Conservation (phyloP, 768 basidiomycete genomes). For the Leucogyrophana mollusca region DNA sequence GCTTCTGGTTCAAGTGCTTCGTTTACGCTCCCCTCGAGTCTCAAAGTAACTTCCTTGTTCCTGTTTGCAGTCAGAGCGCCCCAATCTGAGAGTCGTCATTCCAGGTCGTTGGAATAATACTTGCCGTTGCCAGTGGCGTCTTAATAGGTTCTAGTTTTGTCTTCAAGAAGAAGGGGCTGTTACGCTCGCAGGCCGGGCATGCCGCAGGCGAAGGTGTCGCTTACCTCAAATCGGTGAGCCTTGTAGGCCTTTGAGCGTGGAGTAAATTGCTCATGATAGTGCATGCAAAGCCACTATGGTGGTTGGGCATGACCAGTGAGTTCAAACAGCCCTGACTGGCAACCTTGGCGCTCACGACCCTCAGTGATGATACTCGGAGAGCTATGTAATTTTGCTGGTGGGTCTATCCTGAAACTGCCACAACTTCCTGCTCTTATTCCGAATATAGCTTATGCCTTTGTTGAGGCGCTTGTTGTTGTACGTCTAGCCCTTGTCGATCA, state of each 20-base stretch:
- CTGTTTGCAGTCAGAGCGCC: constrained; percentile 1
- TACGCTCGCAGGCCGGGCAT: constrained; percentile 80
- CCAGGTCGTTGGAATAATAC: constrained; percentile 73
- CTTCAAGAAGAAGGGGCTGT: constrained; percentile 94
- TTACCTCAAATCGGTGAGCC: constrained; percentile 89
- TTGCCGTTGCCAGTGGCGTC: constrained; percentile 75
- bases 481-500: constrained; percentile 25
- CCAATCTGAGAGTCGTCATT: not conserved
- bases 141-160: constrained; percentile 94
- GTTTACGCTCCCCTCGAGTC: constrained; percentile 38
- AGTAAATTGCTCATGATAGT: constrained; percentile 6
- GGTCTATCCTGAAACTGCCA: constrained; percentile 23
- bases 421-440: constrained; percentile 10
- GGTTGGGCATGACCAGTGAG: constrained; percentile 88
- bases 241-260: not conserved
- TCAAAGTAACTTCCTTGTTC: constrained; percentile 43
- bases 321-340: constrained; percentile 8
- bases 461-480: constrained; percentile 90
- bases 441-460: constrained; percentile 75
- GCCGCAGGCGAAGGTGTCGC: constrained; percentile 82
- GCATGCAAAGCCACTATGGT: constrained; percentile 73
- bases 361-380: constrained; percentile 91
- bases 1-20: constrained; percentile 35
- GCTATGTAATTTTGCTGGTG: constrained; percentile 83
- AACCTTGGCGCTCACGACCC: not conserved